A percentile compares a stretch with the other conserved stretches of the same genome.
These are phyloP conservation scores for Gastroboletus turbinatus DNA, from an alignment of 1,284 basidiomycete species.

Conservation along the genomic window DNA sequence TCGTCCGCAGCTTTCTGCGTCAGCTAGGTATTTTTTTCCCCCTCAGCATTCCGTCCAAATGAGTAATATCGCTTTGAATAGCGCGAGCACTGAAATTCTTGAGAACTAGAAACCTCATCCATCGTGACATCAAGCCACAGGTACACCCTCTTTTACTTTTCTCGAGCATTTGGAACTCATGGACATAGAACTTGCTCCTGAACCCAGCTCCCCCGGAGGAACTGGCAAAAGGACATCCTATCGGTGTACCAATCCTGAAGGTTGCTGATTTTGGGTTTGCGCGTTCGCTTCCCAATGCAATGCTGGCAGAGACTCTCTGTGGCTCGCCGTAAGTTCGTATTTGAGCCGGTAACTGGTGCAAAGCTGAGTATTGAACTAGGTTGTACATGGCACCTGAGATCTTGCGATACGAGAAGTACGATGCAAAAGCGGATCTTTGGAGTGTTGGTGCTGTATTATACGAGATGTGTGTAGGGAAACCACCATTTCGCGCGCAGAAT, in stretches of 20 bases:
- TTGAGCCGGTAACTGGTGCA: not conserved
- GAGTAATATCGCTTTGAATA: slow-evolving; percentile 43
- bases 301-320: slow-evolving; percentile 97
- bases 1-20: slow-evolving; percentile 89
- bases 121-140: slow-evolving; percentile 97
- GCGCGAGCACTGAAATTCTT: slow-evolving; percentile 94
- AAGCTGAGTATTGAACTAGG: slow-evolving; percentile 38
- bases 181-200: slow-evolving; percentile 78
- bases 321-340: slow-evolving; percentile 81
- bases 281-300: slow-evolving; percentile 84
- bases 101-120: slow-evolving; percentile 86
- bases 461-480: slow-evolving; percentile 92
- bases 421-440: slow-evolving; percentile 98
- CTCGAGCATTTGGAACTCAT: slow-evolving; percentile 2
- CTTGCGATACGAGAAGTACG: slow-evolving; percentile 95
- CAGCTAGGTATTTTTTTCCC: slow-evolving; percentile 68
- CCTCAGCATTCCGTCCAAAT: not conserved
- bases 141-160: slow-evolving; percentile 36
- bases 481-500: slow-evolving; percentile 94
- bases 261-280: slow-evolving; percentile 99
- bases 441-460: slow-evolving; percentile 96
- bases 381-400: slow-evolving; percentile 99
- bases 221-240: slow-evolving; percentile 81
- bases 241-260: slow-evolving; percentile 92
- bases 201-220: slow-evolving; percentile 82